A percentile compares a stretch with the other conserved stretches of the same genome.
These are phyloP conservation scores for Silene uniflora DNA, from an alignment of 148 eudicot species.

Conservation along the genomic window DNA sequence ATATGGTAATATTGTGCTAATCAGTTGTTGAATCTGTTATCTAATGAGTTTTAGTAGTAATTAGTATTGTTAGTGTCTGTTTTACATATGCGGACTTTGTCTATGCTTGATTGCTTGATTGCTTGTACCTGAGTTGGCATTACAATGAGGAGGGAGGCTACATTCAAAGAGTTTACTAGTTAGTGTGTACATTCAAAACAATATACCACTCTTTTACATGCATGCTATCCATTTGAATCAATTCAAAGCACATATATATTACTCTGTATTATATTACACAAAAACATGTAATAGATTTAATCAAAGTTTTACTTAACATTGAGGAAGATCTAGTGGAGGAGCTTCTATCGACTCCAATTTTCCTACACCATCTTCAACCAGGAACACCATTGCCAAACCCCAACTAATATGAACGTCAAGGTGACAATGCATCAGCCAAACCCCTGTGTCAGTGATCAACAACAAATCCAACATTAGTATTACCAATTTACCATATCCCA, in stretches of 20 bases:
- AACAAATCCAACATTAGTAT: neutral
- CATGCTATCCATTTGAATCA: slow-evolving; percentile 16
- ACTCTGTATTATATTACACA: neutral
- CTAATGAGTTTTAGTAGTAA: too few species aligned
- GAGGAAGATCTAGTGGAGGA: slow-evolving; percentile 86
- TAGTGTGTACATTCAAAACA: slow-evolving; percentile 5
- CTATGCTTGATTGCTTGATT: too few species aligned
- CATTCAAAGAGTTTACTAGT: too few species aligned
- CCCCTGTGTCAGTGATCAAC: slow-evolving; percentile 39
- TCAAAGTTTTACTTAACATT: slow-evolving; percentile 36
- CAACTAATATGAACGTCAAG: slow-evolving; percentile 70
- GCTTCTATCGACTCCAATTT: slow-evolving; percentile 47
- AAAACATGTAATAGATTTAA: neutral
- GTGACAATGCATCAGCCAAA: slow-evolving; percentile 33
- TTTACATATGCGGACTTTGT: too few species aligned
- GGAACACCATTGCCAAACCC: slow-evolving; percentile 78
- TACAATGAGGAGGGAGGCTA: too few species aligned
- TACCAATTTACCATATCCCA: neutral
- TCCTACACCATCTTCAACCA: slow-evolving; percentile 72
- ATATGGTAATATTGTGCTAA: too few species aligned
- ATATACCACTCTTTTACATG: slow-evolving; percentile 13
- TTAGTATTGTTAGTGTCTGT: too few species aligned
- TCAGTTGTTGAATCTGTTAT: too few species aligned
- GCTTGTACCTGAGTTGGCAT: too few species aligned
- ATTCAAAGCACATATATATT: neutral